Conservation (phyloP, 2,329 filamentous ascomycete genomes). For the Colletotrichum sidae region DNA sequence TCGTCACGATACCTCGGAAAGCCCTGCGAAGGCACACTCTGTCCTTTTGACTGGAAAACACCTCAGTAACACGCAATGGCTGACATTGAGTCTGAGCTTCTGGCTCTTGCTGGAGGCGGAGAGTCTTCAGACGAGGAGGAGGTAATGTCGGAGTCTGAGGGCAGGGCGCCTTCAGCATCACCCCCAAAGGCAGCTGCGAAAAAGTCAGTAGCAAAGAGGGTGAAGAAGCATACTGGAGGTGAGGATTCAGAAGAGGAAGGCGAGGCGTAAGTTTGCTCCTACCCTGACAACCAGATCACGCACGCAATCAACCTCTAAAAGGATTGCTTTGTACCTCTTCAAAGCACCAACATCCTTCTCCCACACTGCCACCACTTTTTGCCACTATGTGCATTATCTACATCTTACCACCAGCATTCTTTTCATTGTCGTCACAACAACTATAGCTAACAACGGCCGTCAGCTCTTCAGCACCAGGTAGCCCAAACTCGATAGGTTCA, state of each 20-base stretch:
- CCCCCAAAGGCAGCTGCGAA: conserved; percentile 52
- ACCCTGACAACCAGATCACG: conserved; percentile 13
- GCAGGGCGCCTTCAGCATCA: conserved; percentile 67
- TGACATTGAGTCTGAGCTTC: conserved; percentile 91
- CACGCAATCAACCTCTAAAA: not conserved
- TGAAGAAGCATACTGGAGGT: conserved; percentile 64
- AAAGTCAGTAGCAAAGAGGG: conserved; percentile 56
- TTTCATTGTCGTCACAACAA: not conserved
- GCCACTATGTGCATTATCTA: not conserved
- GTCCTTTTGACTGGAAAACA: conserved; percentile 3
- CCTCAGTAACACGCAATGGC: conserved; percentile 70
- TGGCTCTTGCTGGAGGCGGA: conserved; percentile 88
- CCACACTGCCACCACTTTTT: not conserved
- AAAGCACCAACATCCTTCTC: not conserved
- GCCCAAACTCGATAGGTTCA: conserved; percentile 81
- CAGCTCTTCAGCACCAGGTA: conserved; percentile 77
- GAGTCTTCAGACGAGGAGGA: conserved; percentile 71
- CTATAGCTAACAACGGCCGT: conserved; percentile 18
- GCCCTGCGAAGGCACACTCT: not conserved
- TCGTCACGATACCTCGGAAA: conserved; percentile 9
- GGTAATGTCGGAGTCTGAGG: conserved; percentile 62
- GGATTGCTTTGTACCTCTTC: no score
- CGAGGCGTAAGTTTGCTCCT: conserved; percentile 76
- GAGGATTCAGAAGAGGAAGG: conserved; percentile 82
- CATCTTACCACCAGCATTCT: no score